phyloP scores from a whole-genome alignment of 495 filamentous ascomycete genomes.

The Penicillium verhagenii region DNA sequence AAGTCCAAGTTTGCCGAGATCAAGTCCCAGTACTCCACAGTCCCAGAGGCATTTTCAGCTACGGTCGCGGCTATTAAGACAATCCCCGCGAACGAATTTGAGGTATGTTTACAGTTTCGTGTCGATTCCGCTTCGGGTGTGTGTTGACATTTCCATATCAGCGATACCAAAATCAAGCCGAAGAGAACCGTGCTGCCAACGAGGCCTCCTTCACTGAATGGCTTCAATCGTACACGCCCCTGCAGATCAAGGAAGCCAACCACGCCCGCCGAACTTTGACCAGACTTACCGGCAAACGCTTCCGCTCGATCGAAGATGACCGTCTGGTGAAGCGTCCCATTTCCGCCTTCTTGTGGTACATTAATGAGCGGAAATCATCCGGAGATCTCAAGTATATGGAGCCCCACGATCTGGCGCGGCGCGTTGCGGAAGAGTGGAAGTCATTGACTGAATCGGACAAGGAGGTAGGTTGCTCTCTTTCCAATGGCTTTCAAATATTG shows the following conservation, averaged over 20 bases:
- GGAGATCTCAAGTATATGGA: conserved; percentile 46
- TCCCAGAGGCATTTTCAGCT: conserved; percentile 15
- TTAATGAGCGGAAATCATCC: conserved; percentile 40
- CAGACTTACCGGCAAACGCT: conserved; percentile 13
- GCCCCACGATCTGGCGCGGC: conserved; percentile 23
- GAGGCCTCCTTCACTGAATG: conserved; percentile 52
- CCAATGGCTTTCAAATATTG: background rate
- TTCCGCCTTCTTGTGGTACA: conserved; percentile 45
- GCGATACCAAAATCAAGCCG: conserved; percentile 52
- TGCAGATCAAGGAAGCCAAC: conserved; percentile 63
- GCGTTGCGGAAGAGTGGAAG: conserved; percentile 57
- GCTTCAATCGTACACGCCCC: conserved; percentile 56
- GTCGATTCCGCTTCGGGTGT: background rate
- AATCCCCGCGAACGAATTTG: conserved; percentile 22
- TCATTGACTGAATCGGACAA: conserved; percentile 49
- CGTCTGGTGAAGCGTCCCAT: conserved; percentile 52
- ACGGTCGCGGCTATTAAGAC: conserved; percentile 19
- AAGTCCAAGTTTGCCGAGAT: conserved; percentile 15
- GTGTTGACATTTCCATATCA: conserved; percentile 20
- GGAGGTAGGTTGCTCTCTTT: conserved; percentile 41
- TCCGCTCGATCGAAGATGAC: conserved; percentile 49
- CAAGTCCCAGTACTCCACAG: background rate
- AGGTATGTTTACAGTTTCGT: conserved; percentile 30
- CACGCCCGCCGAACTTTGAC: conserved; percentile 54
- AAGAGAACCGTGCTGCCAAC: conserved; percentile 46